Evolutionary conservation across 2,329 filamentous ascomycete species (phyloP), one percentile per base, ranked within the genome.

Genomic region (Hypomyces rosellus): DNA sequence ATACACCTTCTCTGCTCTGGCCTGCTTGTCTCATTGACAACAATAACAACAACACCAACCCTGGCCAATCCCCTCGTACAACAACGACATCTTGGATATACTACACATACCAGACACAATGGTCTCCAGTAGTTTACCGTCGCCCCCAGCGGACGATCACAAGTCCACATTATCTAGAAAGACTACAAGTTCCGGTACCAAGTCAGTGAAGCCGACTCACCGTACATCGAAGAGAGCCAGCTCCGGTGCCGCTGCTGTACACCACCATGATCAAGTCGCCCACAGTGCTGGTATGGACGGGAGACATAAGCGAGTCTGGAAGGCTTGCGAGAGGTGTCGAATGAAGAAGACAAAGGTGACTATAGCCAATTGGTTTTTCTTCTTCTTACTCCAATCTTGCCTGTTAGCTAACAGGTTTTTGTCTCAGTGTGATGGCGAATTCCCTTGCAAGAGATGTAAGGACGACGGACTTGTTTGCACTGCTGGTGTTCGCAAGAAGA

Each of bases 331-430:
- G 66, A 71, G 81, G 57, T 85, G 81, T 70, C 71, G 81, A 56
- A 84, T 84, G 79, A 85, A 84, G 74, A 85, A 85, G 72, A 85
- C 81, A 48, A 84, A 84, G 80, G 80, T 81, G 67, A 45, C 53
- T 54, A 15, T 5, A n/a, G 14, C 25, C 41, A 18, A 6, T 42
- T 37, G 4, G 3, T 11, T 30, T 30, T 30, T 30, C 6, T 6
- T 8, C 4, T 2, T 30, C 25, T n/a, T n/a, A n/a, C n/a, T 11
- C 25, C 6, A 30, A 8, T 30, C 6, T 30, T 30, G 9, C 25
- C 25, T 30, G 25, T 30, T 20, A 5, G 6, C 15, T 39, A 22
- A 9, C 5, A 30, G 5, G 3, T 30, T 54, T 59, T 61, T 48
- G 20, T 50, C 45, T 34, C 16, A 83, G 80, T 84, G 81, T 61